Evolutionary conservation across 176 grass and related monocot genomes (phyloP), one percentile per base, ranked within the genome.

Genomic region (Oryza coarctata): DNA sequence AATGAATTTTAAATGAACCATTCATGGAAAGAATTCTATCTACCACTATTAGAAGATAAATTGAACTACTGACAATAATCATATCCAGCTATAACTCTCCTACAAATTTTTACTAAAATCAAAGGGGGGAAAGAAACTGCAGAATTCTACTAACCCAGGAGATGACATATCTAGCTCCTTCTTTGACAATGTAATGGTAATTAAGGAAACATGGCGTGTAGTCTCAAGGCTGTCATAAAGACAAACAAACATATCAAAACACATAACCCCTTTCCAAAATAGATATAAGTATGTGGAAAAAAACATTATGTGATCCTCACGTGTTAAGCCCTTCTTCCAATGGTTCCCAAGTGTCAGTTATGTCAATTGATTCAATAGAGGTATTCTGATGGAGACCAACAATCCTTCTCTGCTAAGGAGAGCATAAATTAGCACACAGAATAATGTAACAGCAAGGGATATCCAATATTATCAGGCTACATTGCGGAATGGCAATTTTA

Each of bases 291-390:
- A 55, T 13, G 1, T 47, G 68, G 27, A 15, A 2, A 32, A 82
- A 82, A 68, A 32, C 3, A 9, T 12, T 63, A 0, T 10, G 17
- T 38, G 26, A n/a, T 71, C 36, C 90, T 76, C 80, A 93, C 91
- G 28, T 81, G 36, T 80, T 80, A 28, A 94, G 86, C 80, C 92
- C 92, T 84, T 94, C 92, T 70, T 94, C 92, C 23, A 94, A 77
- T 1, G 92, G 92, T 28, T 94, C 92, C 92, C 92, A 94, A n/a
- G 88, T 91, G 68, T 94, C 92, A 12, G 83, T 94, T 61, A 94
- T 94, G 33, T 91, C 68, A 17, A 88, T 81, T 43, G 92, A 94
- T 73, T 85, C 92, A 73, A 84, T 89, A 13, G 83, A 69, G 22
- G 77, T 91, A 52, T 84, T 86, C 71, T 94, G 92, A 74, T 94